Evolutionary conservation across 176 grass and related monocot species (phyloP), one percentile per base, ranked within the genome.

Genomic region (Phragmites australis): DNA sequence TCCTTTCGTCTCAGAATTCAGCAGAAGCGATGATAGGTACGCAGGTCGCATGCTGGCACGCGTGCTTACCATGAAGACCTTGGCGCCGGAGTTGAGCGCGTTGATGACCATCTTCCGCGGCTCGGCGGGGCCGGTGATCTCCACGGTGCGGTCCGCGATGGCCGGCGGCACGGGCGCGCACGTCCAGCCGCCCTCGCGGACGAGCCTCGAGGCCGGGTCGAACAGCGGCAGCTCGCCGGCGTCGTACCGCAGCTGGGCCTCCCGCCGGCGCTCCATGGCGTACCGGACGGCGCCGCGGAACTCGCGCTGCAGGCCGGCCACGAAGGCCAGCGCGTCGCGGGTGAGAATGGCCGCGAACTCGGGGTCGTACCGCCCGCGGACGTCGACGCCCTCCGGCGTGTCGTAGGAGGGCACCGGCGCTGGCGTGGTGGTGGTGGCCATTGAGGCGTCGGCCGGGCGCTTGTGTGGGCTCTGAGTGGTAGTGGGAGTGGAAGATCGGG

Each of bases 81-180:
- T 97, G 60, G 94, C 92, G 4, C 95, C 92, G 43, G 87, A 97
- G 84, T 97, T 97, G 76, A 97, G 91, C 15, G 95, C 92, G 80
- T 97, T 97, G 83, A 97, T 97, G 77, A 97, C 85, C 92, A 94
- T 97, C 87, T 94, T 97, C 77, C 92, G 50, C 0, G 86, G 86
- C 80, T 92, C 90, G 26, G 83, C 88, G 12, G 95, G 95, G 6
- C 95, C 92, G 9, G 95, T 97, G 88, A 97, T 97, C 92, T 94
- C 95, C 0, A 97, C 92, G 51, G 92, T 92, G 9, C 95, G 86
- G 84, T 94, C 88, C 0, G 88, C 90, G 59, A 97, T 39, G 13
- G 81, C 92, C n/a, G 86, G 86, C 23, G 95, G 95, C 72, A 86
- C 53, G 8, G 90, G 53, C 15, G 90, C 88, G 72, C 92, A 97